phyloP scores from a whole-genome alignment of 768 basidiomycete species.

The Mycena polygramma region DNA sequence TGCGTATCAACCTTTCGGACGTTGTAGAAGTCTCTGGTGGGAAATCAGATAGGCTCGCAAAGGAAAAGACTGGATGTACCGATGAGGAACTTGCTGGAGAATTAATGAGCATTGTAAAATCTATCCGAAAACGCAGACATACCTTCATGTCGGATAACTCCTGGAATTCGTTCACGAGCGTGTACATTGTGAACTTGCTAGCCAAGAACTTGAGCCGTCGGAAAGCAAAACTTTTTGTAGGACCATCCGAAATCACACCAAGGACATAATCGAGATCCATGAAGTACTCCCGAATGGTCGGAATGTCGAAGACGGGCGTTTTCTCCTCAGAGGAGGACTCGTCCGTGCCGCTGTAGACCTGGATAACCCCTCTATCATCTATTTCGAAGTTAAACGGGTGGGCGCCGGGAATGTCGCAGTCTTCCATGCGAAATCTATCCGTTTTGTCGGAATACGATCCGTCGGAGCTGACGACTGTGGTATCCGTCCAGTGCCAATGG shows the following conservation, averaged over 20 bases:
- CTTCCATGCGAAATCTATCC: constrained; percentile 77
- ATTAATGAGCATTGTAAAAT: constrained; percentile 7
- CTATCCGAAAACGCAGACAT: constrained; percentile 36
- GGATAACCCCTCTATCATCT: constrained; percentile 86
- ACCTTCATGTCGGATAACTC: constrained; percentile 98
- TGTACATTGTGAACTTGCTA: constrained; percentile 96
- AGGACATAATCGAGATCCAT: constrained; percentile 94
- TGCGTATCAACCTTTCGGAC: constrained; percentile 98
- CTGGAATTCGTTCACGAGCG: constrained; percentile 91
- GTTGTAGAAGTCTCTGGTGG: constrained; percentile 95
- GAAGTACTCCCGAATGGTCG: constrained; percentile 94
- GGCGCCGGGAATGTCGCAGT: constrained; percentile 79
- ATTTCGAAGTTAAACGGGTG: constrained; percentile 77
- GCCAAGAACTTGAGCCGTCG: constrained; percentile 90
- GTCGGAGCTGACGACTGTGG: constrained; percentile 60
- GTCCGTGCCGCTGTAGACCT: constrained; percentile 71
- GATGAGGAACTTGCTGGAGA: constrained; percentile 81
- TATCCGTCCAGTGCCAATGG: constrained; percentile 91
- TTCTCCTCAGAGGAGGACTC: constrained; percentile 45
- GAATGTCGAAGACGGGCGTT: constrained; percentile 81
- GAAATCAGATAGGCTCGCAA: constrained; percentile 18
- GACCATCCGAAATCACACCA: constrained; percentile 92
- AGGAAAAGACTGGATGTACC: constrained; percentile 57
- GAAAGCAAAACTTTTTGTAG: constrained; percentile 96
- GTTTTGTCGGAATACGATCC: constrained; percentile 42